Evolutionary conservation across 2,329 filamentous ascomycete genomes (phyloP).

Genomic region (Botryotinia convoluta): DNA sequence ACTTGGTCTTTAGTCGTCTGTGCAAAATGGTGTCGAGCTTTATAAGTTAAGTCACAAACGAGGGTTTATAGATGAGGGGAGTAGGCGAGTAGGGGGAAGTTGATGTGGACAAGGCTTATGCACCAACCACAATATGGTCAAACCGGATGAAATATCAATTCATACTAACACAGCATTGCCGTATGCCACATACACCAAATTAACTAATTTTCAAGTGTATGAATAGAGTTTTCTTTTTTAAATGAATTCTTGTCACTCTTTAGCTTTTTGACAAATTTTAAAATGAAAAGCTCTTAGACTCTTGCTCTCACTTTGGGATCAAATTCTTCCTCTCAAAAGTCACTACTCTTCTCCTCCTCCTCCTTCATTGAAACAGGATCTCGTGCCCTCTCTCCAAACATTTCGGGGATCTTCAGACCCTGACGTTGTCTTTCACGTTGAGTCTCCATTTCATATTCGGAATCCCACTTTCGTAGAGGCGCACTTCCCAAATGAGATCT

Average conservation of each 20-base stretch:
- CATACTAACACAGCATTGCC: conserved; percentile 12
- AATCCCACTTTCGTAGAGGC: conserved; percentile 10
- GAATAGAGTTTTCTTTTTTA: neutral
- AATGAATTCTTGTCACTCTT: neutral
- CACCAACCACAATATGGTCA: conserved; percentile 12
- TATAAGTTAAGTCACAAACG: neutral
- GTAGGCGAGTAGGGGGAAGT: conserved; percentile 3
- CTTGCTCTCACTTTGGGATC: neutral
- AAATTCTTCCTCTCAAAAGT: neutral
- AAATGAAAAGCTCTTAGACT: neutral
- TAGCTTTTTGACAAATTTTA: neutral
- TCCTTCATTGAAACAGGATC: neutral
- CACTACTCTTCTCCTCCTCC: neutral
- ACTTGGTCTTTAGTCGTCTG: neutral
- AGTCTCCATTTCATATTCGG: conserved; percentile 6
- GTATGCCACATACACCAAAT: conserved; percentile 2
- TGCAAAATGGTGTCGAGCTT: neutral
- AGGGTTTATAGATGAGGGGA: conserved; percentile 1
- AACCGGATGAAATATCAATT: conserved; percentile 12
- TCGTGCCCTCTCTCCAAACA: neutral
- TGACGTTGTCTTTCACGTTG: conserved; percentile 5
- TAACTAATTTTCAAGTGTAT: neutral
- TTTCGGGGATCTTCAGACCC: conserved; percentile 5
- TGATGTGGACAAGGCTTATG: neutral
- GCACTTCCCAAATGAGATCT: conserved; percentile 13